A percentile compares a stretch with the other conserved stretches of the same genome.
Conservation (phyloP, 78 protist genomes). For the Corallochytrium limacisporum region DNA sequence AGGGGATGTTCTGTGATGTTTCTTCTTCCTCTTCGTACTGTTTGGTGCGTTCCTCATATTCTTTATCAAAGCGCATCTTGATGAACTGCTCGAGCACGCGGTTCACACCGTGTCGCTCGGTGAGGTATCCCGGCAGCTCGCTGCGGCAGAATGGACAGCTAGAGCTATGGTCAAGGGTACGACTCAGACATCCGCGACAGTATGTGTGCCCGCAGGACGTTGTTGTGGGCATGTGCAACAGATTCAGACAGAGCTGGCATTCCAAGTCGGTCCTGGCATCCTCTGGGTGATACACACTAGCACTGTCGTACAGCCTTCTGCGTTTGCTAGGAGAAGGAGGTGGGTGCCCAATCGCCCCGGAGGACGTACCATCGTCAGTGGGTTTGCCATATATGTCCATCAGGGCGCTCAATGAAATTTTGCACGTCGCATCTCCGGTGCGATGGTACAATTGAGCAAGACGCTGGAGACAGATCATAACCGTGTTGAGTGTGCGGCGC, state of each 20-base stretch:
- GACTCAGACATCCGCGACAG: neutral
- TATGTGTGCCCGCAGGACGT: conserved; percentile 26
- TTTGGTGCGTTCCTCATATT: neutral
- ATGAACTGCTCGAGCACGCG: neutral
- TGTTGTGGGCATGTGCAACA: conserved; percentile 16
- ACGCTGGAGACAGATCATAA: no score
- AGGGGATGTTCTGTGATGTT: conserved; percentile 4
- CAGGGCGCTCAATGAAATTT: no score
- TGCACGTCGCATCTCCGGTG: no score
- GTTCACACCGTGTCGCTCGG: neutral
- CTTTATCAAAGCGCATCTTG: neutral
- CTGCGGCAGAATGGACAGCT: conserved; percentile 18
- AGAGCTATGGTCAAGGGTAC: conserved; percentile 6
- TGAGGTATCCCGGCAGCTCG: neutral
- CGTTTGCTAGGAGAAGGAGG: no score
- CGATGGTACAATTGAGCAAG: no score
- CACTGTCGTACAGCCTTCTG: no score
- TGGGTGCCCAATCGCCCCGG: no score
- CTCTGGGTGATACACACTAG: no score
- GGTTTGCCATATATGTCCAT: no score
- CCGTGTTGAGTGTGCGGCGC: no score
- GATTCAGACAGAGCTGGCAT: conserved; percentile 6
- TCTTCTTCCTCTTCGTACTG: neutral
- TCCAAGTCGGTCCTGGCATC: conserved; percentile 11
- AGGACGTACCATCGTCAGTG: no score